Percentiles rank a stretch among this genome's conserved stretches.
phyloP scores from a whole-genome alignment of 441 rosid genomes.

The Pelargonium citronellum region DNA sequence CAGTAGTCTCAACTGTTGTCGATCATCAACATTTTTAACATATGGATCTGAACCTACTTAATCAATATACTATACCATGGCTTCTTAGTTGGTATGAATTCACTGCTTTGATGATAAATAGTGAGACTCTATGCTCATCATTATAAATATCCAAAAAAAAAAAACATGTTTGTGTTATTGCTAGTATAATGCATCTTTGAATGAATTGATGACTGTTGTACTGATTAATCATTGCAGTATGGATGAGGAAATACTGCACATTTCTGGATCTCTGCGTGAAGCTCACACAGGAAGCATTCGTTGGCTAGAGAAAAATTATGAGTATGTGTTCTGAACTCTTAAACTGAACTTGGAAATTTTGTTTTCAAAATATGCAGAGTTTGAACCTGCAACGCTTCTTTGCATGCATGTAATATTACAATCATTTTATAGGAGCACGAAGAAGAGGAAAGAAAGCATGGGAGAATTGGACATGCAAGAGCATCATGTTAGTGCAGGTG shows the following conservation, averaged over 20 bases:
- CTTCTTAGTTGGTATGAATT: too few species aligned
- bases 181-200: not conserved
- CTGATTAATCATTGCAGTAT: constrained; percentile 42
- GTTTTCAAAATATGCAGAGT: not conserved
- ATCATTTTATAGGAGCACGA: constrained; percentile 19
- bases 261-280: constrained; percentile 57
- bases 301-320: constrained; percentile 51
- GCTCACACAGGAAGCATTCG: constrained; percentile 51
- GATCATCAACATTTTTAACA: too few species aligned
- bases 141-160: too few species aligned
- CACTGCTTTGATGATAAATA: too few species aligned
- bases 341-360: constrained; percentile 30
- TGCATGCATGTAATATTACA: not conserved
- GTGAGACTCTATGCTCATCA: too few species aligned
- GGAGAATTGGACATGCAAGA: constrained; percentile 23
- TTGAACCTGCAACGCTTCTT: not conserved
- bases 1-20: too few species aligned
- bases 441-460: constrained; percentile 25
- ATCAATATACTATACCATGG: too few species aligned
- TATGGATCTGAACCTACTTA: too few species aligned
- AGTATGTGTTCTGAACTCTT: constrained; percentile 26
- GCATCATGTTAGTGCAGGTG: constrained; percentile 12
- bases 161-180: not conserved
- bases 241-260: constrained; percentile 72
- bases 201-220: constrained; percentile 9